Conservation (phyloP, 768 basidiomycete genomes). For the Suillus weaverae region DNA sequence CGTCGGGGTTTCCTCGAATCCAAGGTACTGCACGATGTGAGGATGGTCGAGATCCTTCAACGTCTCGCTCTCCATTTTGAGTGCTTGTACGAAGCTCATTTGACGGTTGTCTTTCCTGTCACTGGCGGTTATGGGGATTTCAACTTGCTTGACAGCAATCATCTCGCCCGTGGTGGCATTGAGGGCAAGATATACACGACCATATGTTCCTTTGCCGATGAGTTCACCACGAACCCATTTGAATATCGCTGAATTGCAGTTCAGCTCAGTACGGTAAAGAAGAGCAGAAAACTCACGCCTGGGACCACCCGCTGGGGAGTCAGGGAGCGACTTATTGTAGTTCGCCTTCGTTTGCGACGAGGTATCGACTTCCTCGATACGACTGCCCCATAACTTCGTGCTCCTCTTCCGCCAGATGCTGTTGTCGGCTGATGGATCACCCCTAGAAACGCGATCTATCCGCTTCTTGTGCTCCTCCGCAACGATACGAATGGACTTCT, state of each 20-base stretch:
- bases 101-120: slow-evolving; percentile 91
- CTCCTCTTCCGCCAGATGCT: slow-evolving; percentile 73
- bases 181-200: slow-evolving; percentile 92
- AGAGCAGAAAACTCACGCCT: slow-evolving; percentile 54
- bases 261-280: slow-evolving; percentile 18
- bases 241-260: slow-evolving; percentile 66
- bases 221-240: slow-evolving; percentile 99
- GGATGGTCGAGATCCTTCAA: slow-evolving; percentile 96
- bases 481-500: slow-evolving; percentile 92
- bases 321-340: slow-evolving; percentile 45
- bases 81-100: slow-evolving; percentile 80
- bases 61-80: slow-evolving; percentile 95
- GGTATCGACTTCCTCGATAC: slow-evolving; percentile 85
- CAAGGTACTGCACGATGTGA: slow-evolving; percentile 96
- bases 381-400: slow-evolving; percentile 95
- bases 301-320: slow-evolving; percentile 62
- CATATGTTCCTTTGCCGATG: slow-evolving; percentile 96
- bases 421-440: slow-evolving; percentile 49
- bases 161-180: slow-evolving; percentile 97
- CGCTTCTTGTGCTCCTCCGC: slow-evolving; percentile 84
- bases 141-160: slow-evolving; percentile 99
- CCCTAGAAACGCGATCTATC: slow-evolving; percentile 68
- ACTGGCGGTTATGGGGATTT: slow-evolving; percentile 86
- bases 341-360: slow-evolving; percentile 61
- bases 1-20: slow-evolving; percentile 85